These are phyloP conservation scores for Lactarius vividus DNA, from an alignment of 768 basidiomycete genomes.

Conservation along the genomic window DNA sequence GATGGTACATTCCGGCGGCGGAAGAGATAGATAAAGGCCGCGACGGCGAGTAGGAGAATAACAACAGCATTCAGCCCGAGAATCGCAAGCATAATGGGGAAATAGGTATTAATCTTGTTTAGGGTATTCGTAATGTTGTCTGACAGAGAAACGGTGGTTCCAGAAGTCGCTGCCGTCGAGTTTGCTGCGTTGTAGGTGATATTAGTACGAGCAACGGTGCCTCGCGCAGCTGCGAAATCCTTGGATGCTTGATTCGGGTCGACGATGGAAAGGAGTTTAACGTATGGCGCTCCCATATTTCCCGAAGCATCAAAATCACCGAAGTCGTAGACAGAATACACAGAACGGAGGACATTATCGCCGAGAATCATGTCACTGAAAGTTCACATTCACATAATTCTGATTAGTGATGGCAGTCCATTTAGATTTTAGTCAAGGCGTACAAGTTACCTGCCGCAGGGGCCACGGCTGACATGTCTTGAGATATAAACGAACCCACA, in stretches of 20 bases:
- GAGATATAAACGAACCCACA: slow-evolving; percentile 74
- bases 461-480: slow-evolving; percentile 49
- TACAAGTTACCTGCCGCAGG: slow-evolving; percentile 53
- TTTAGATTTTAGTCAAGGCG: slow-evolving; percentile 1
- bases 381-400: slow-evolving; percentile 19
- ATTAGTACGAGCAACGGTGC: slow-evolving; percentile 59
- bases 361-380: slow-evolving; percentile 78
- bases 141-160: slow-evolving; percentile 52
- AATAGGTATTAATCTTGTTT: slow-evolving; percentile 57
- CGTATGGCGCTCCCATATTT: slow-evolving; percentile 71
- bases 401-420: background rate
- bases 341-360: slow-evolving; percentile 77
- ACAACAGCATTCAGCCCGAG: slow-evolving; percentile 77
- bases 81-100: slow-evolving; percentile 73
- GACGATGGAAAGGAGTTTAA: slow-evolving; percentile 68
- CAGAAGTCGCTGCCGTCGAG: slow-evolving; percentile 38
- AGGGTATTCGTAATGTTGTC: slow-evolving; percentile 57
- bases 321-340: slow-evolving; percentile 83
- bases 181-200: slow-evolving; percentile 61
- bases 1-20: slow-evolving; percentile 41
- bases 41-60: slow-evolving; percentile 53
- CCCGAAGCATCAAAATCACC: slow-evolving; percentile 69
- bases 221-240: slow-evolving; percentile 67
- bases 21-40: slow-evolving; percentile 54
- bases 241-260: slow-evolving; percentile 66